Evolutionary conservation across 2,329 filamentous ascomycete genomes (phyloP).

Genomic region (Fonsecaea monophora): DNA sequence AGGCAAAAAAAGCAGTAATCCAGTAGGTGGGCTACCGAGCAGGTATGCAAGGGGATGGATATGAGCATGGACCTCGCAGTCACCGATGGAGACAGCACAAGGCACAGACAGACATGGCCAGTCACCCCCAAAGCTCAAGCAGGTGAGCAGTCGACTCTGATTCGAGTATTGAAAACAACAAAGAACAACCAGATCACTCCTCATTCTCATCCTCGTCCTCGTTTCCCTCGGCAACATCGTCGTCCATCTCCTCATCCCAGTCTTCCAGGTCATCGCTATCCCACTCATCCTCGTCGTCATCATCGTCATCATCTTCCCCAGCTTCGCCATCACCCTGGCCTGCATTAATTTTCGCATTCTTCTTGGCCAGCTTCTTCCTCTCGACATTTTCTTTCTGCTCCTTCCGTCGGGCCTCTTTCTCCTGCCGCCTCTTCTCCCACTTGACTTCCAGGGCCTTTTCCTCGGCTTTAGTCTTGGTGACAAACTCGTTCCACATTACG

Average conservation of each 20-base stretch:
- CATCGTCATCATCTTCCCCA: constrained; percentile 61
- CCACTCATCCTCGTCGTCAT: constrained; percentile 59
- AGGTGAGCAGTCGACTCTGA: neutral
- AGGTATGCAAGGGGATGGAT: neutral
- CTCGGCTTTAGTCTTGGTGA: constrained; percentile 82
- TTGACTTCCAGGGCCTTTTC: constrained; percentile 77
- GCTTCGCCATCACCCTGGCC: constrained; percentile 55
- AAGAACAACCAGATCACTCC: constrained; percentile 42
- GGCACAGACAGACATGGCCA: neutral
- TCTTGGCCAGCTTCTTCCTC: constrained; percentile 74
- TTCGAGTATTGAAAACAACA: neutral
- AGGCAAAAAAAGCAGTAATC: neutral
- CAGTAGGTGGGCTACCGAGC: neutral
- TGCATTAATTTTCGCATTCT: constrained; percentile 52
- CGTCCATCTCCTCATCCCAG: constrained; percentile 42
- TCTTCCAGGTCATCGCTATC: constrained; percentile 56
- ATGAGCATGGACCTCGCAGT: neutral
- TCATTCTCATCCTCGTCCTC: constrained; percentile 50
- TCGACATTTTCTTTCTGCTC: constrained; percentile 91
- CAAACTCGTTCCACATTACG: constrained; percentile 96
- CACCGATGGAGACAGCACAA: neutral
- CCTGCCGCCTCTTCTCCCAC: constrained; percentile 78
- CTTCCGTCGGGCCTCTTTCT: constrained; percentile 81
- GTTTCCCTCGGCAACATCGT: constrained; percentile 33
- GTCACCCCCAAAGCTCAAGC: neutral